These are phyloP conservation scores for Millerago galiae DNA, from an alignment of 805 yeast species.

Conservation along the genomic window DNA sequence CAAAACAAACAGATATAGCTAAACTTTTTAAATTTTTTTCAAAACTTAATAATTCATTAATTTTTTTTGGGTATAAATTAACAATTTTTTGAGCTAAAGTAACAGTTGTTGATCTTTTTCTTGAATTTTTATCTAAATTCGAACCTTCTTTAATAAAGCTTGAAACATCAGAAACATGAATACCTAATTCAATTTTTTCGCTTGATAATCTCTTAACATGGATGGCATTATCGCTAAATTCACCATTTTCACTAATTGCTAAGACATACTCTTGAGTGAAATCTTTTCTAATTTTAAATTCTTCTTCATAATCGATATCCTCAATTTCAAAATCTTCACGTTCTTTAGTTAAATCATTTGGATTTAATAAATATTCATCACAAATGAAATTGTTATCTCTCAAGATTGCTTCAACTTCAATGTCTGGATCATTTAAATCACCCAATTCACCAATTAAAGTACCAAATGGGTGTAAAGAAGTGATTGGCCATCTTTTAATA, in stretches of 20 bases:
- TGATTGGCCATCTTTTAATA: conserved; percentile 98
- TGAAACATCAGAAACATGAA: conserved; percentile 79
- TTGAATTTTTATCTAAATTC: conserved; percentile 77
- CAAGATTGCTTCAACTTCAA: conserved; percentile 82
- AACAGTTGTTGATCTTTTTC: conserved; percentile 85
- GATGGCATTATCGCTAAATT: conserved; percentile 68
- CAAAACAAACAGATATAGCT: conserved; percentile 73
- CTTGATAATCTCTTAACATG: conserved; percentile 63
- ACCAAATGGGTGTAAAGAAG: conserved; percentile 97
- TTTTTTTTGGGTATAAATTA: conserved; percentile 59
- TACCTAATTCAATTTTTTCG: conserved; percentile 69
- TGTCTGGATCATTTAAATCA: conserved; percentile 62
- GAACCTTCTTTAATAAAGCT: conserved; percentile 69
- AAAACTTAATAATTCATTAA: conserved; percentile 57
- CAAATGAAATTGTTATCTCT: conserved; percentile 81
- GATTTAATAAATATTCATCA: conserved; percentile 56
- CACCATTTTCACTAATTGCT: conserved; percentile 54
- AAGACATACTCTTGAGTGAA: conserved; percentile 56
- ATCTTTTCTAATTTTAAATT: conserved; percentile 38
- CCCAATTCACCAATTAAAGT: conserved; percentile 86
- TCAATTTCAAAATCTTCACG: conserved; percentile 29
- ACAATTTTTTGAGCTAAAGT: conserved; percentile 71
- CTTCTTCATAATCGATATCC: conserved; percentile 23
- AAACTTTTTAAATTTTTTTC: conserved; percentile 53
- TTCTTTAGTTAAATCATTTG: conserved; percentile 16